Evolutionary conservation across 2,329 filamentous ascomycete genomes (phyloP).

Genomic region (Myrmaecium sp.): DNA sequence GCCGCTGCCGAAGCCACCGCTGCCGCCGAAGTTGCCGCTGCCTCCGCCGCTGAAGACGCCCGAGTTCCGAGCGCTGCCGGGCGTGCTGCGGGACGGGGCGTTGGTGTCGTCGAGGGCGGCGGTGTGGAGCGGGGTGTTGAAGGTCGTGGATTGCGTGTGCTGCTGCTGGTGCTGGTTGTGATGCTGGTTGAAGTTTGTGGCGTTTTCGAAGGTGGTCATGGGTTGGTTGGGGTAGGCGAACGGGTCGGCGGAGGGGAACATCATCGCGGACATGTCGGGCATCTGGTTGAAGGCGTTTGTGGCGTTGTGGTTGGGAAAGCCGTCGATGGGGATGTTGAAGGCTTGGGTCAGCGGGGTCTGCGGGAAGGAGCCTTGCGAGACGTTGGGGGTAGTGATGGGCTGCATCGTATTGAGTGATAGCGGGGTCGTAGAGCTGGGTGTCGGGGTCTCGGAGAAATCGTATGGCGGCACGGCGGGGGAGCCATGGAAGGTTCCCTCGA

Average conservation of each 20-base stretch:
- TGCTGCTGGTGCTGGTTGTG: conserved; percentile 1
- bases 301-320: no score
- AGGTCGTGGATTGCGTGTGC: not conserved
- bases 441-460: no score
- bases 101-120: conserved; percentile 1
- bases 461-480: no score
- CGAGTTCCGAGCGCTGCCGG: conserved; percentile 1
- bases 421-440: no score
- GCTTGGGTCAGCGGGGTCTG: conserved; percentile 12
- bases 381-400: no score
- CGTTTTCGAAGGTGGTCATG: conserved; percentile 40
- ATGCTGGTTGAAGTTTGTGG: conserved; percentile 6
- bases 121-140: not conserved
- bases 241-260: conserved; percentile 65
- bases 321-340: conserved; percentile 15
- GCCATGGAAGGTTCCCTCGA: no score
- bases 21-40: conserved; percentile 1
- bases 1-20: not conserved
- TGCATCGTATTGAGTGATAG: no score
- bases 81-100: not conserved
- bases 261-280: conserved; percentile 57
- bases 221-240: conserved; percentile 67
- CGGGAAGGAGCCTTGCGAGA: conserved; percentile 14
- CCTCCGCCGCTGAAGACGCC: conserved; percentile 2
- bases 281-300: conserved; percentile 26